Evolutionary conservation across 148 eudicot genomes (phyloP).

Genomic region (Vaccinium corymbosum): DNA sequence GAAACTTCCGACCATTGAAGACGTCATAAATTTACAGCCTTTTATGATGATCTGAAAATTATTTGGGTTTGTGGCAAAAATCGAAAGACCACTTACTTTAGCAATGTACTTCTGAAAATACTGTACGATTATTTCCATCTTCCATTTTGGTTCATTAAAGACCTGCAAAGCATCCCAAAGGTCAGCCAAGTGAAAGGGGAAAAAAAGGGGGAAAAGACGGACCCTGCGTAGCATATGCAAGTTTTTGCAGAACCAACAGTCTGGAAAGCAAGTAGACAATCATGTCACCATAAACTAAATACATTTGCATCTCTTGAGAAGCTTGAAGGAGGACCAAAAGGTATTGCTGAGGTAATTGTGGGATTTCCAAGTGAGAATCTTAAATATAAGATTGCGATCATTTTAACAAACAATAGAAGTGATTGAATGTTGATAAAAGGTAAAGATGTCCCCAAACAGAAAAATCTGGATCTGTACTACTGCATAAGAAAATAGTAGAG

Average conservation of each 20-base stretch:
- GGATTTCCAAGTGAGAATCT: not conserved
- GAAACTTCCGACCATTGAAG: not conserved
- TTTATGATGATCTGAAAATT: not conserved
- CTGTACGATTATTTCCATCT: constrained; percentile 66
- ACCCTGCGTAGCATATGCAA: not conserved
- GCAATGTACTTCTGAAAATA: constrained; percentile 71
- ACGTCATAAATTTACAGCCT: constrained; percentile 2
- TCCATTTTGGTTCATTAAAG: constrained; percentile 64
- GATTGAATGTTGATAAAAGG: not conserved
- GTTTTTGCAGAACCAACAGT: not conserved
- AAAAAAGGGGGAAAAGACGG: not conserved
- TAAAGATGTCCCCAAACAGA: not conserved
- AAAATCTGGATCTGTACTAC: not conserved
- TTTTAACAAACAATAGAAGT: not conserved
- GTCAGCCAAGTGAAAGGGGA: constrained; percentile 2
- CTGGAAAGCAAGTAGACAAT: not conserved
- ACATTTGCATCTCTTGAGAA: not conserved
- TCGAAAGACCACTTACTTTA: constrained; percentile 44
- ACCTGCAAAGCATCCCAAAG: constrained; percentile 44
- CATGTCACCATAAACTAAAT: not conserved
- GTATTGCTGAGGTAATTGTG: not conserved
- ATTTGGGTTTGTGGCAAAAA: not conserved
- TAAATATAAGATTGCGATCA: not conserved
- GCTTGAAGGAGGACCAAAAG: constrained; percentile 3
- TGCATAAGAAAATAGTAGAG: not conserved